phyloP scores from a whole-genome alignment of 345 rosid species.

The Eucalyptus sp. region DNA sequence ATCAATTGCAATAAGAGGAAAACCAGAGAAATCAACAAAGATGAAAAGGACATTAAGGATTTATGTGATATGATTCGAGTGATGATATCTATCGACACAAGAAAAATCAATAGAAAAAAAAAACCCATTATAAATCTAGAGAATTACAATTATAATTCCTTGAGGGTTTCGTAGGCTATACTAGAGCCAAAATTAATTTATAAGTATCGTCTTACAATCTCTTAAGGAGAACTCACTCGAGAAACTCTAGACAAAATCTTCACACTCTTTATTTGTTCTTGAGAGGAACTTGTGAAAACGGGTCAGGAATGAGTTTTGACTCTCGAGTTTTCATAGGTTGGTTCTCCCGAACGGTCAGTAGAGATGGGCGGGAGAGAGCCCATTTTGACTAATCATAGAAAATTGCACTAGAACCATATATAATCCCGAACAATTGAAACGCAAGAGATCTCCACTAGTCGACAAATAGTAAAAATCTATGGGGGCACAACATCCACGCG shows the following conservation, averaged over 20 bases:
- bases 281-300: rapidly evolving
- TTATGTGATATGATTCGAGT: not conserved
- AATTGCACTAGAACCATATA: not conserved
- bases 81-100: rapidly evolving
- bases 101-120: not conserved
- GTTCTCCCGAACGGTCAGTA: not conserved
- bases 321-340: not conserved
- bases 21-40: not conserved
- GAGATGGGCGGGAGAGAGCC: not conserved
- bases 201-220: not conserved
- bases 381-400: not conserved
- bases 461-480: not conserved
- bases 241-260: not conserved
- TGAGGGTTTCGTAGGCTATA: not conserved
- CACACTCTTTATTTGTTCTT: not conserved
- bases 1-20: not conserved
- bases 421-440: not conserved
- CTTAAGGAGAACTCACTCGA: not conserved
- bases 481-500: not conserved
- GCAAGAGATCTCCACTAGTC: not conserved
- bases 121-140: not conserved
- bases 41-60: not conserved
- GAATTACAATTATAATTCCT: not conserved
- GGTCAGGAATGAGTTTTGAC: not conserved
- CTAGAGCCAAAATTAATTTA: not conserved